phyloP scores from a whole-genome alignment of 225 moss, liverwort and hornwort species.

The Straminergon stramineum region DNA sequence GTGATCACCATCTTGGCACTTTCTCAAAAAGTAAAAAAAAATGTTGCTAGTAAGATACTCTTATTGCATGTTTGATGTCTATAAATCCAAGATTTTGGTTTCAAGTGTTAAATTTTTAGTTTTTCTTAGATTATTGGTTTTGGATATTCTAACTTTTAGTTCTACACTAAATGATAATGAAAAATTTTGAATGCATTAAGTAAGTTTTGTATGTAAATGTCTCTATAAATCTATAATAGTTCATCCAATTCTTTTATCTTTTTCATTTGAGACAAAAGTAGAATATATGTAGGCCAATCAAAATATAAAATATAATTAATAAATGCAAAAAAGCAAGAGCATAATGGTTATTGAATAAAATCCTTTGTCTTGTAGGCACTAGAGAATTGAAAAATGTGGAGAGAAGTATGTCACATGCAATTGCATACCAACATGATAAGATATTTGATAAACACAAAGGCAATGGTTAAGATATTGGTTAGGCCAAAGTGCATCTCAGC shows the following conservation, averaged over 20 bases:
- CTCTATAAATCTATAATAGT: too few species aligned
- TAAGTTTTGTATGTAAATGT: too few species aligned
- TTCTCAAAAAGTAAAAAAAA: too few species aligned
- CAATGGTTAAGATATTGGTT: background rate
- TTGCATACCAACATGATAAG: background rate
- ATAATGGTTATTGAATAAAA: background rate
- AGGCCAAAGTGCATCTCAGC: rapidly evolving
- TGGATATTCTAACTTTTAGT: too few species aligned
- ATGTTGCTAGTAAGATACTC: too few species aligned
- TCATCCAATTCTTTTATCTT: too few species aligned
- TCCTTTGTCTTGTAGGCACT: background rate
- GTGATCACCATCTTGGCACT: too few species aligned
- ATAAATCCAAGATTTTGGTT: background rate
- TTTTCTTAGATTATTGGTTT: background rate
- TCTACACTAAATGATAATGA: background rate
- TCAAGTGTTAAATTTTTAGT: rapidly evolving
- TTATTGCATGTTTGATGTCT: background rate
- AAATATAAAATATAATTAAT: too few species aligned
- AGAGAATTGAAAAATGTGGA: background rate
- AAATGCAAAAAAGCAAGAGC: rapidly evolving
- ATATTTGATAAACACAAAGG: background rate
- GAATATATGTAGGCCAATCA: background rate
- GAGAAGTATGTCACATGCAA: too few species aligned
- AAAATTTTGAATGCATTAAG: background rate
- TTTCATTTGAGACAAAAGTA: background rate